phyloP scores from a whole-genome alignment of 2,329 filamentous ascomycete species.

The Stagonosporopsis chrysanthemi region DNA sequence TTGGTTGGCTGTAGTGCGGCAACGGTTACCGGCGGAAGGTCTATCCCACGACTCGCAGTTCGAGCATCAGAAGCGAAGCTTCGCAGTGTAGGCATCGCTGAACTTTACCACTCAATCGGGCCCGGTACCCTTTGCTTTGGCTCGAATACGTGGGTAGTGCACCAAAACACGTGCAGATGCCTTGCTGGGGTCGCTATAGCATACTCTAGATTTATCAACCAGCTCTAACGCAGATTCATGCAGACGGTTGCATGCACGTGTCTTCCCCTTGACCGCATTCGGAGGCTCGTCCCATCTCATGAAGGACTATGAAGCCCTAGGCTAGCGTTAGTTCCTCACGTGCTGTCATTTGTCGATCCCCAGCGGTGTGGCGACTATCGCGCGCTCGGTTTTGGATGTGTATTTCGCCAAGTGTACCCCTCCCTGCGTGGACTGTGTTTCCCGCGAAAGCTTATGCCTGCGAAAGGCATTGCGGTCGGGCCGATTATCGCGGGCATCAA shows the following conservation, averaged over 20 bases:
- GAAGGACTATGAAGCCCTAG: conserved; percentile 4
- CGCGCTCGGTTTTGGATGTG: conserved; percentile 3
- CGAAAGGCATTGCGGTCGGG: conserved; percentile 1
- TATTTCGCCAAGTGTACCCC: conserved; percentile 16
- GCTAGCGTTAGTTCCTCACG: conserved; percentile 5
- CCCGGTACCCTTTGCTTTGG: background rate
- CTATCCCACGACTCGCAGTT: conserved; percentile 4
- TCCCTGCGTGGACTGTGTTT: conserved; percentile 2
- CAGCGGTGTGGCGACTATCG: conserved; percentile 24
- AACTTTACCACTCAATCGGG: conserved; percentile 6
- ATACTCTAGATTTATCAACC: conserved; percentile 1
- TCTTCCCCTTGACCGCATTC: conserved; percentile 3
- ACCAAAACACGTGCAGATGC: background rate
- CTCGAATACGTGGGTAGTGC: background rate
- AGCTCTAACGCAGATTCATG: background rate
- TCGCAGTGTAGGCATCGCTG: background rate
- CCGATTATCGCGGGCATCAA: conserved; percentile 7
- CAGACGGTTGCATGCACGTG: conserved; percentile 1
- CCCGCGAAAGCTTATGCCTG: conserved; percentile 11
- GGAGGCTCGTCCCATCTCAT: conserved; percentile 1
- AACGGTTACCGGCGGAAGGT: conserved; percentile 7
- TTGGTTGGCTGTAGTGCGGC: conserved; percentile 14
- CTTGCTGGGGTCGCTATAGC: background rate
- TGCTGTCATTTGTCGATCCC: conserved; percentile 11
- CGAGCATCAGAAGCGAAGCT: background rate